phyloP scores from a whole-genome alignment of 768 basidiomycete genomes.

The Phanerochaete sordida region DNA sequence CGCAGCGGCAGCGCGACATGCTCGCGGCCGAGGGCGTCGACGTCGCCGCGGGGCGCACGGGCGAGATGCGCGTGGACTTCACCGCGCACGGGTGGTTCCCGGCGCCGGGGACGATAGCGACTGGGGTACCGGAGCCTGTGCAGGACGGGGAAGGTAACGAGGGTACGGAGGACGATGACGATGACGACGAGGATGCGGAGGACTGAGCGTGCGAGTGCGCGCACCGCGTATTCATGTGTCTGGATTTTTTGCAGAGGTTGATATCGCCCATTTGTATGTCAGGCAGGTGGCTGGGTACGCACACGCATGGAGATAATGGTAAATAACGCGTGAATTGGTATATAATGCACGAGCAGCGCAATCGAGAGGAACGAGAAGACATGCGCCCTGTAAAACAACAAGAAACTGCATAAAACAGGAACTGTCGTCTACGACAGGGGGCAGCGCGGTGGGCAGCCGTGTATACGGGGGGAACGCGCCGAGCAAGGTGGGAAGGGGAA shows the following conservation, averaged over 20 bases:
- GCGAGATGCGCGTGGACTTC: conserved; percentile 58
- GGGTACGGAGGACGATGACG: neutral
- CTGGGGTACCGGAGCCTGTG: neutral
- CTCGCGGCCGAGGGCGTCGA: conserved; percentile 83
- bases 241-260: too few species aligned
- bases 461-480: neutral
- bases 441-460: neutral
- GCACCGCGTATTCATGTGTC: too few species aligned
- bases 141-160: neutral
- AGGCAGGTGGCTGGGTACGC: too few species aligned
- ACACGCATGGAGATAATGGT: neutral
- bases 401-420: neutral
- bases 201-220: too few species aligned
- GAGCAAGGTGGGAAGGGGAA: neutral
- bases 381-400: neutral
- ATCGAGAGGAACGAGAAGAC: neutral
- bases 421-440: neutral
- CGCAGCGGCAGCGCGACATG: conserved; percentile 68
- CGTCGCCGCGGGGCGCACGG: conserved; percentile 53
- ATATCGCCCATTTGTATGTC: too few species aligned
- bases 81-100: conserved; percentile 69
- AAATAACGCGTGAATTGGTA: neutral
- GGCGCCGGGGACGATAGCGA: conserved; percentile 19
- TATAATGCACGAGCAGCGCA: conserved; percentile 7
- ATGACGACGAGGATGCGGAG: neutral